These are phyloP conservation scores for Candida yuanshanica DNA, from an alignment of 805 yeast genomes.

Conservation along the genomic window DNA sequence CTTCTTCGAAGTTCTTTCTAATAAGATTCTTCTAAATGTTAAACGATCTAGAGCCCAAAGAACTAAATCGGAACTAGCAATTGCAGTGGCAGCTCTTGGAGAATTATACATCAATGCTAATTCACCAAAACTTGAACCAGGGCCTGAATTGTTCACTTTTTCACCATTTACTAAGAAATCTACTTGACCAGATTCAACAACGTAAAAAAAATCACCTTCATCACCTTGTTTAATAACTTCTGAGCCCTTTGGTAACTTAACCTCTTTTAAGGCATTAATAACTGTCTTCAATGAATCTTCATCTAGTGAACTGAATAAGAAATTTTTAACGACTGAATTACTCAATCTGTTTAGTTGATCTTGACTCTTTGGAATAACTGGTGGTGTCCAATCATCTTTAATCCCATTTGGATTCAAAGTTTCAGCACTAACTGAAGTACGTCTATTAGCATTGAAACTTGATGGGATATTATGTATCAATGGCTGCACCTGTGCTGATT, in stretches of 20 bases:
- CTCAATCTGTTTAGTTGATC: constrained; percentile 67
- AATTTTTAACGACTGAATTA: constrained; percentile 70
- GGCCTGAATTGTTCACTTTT: constrained; percentile 68
- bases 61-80: constrained; percentile 62
- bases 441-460: constrained; percentile 70
- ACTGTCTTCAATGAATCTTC: constrained; percentile 71
- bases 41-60: constrained; percentile 92
- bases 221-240: constrained; percentile 86
- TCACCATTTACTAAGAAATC: constrained; percentile 65
- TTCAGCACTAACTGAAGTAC: constrained; percentile 90
- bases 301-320: constrained; percentile 80
- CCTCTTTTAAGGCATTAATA: constrained; percentile 77
- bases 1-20: constrained; percentile 87
- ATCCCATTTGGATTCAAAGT: constrained; percentile 72
- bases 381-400: constrained; percentile 63
- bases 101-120: constrained; percentile 96
- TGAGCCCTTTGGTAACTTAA: constrained; percentile 49
- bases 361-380: constrained; percentile 53
- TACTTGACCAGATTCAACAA: constrained; percentile 79
- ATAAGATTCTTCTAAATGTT: constrained; percentile 85
- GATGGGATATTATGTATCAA: constrained; percentile 39
- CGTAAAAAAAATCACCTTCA: constrained; percentile 89
- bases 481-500: constrained; percentile 12
- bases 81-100: constrained; percentile 94
- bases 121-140: constrained; percentile 94